Base-by-base conservation (phyloP, 2,329 filamentous ascomycete genomes). In the Cryphonectria radicalis region DNA sequence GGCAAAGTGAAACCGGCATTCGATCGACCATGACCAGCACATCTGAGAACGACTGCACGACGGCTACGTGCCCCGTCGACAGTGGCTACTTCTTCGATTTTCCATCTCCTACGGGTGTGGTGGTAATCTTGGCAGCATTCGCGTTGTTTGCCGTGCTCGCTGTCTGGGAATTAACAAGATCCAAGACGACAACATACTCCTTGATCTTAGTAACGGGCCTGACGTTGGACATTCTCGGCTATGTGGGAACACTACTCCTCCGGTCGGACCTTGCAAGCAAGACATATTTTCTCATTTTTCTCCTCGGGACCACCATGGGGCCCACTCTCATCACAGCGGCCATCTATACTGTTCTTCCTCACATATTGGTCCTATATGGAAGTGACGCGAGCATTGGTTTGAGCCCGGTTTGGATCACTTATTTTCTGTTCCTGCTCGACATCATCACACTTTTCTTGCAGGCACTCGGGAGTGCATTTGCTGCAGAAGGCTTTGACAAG, bases 221-320 rank as follows among this genome's bases (percentile, higher is more conserved):
- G 19, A 72, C 81, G 7, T 72, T 86, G 10, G 84, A 86, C 71
- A 77, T 84, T 10, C 53, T 86, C 60, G 84, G 85, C 19, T 87
- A 87, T 72, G 77, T 82, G 19, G 85, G 84, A 4, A 81, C 83
- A 53, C 69, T 87, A 8, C 75, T 87, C 42, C 79, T 87, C 17
- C 79, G 79, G 59, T 76, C 74, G 10, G 74, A 79, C 40, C 75
- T 76, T 11, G 77, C 78, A 55, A 81, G 77, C 71, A 77, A 79
- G 64, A 76, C 77, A 3, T 81, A 78, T 70, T 86, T 86, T 73
- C 77, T 81, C 14, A 73, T 88, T 5, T 86, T 80, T 70, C 76
- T 87, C 43, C 73, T 85, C 17, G 85, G 86, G 25, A 86, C 84
- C 1, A 77, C 84, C 28, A 76, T 85, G 50, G 86, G 85, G 0